These are phyloP conservation scores for Mediolabrus comicus DNA, from an alignment of 108 stramenopile species.

Conservation along the genomic window DNA sequence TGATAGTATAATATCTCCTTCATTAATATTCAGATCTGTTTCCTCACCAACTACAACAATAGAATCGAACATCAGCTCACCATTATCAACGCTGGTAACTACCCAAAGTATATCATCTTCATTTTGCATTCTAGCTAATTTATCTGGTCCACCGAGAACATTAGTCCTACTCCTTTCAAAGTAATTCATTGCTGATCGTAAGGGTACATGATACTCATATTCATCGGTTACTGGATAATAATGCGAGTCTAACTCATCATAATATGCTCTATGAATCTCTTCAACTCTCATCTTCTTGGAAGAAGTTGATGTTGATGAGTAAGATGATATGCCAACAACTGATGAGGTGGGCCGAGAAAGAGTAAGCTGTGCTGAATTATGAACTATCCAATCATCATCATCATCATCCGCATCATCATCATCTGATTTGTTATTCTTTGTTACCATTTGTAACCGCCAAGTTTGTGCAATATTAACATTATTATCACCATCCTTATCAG, in stretches of 20 bases:
- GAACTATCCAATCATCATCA: slow-evolving; percentile 23
- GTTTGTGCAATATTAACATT: slow-evolving; percentile 11
- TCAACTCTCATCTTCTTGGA: no score
- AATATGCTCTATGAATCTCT: slow-evolving; percentile 14
- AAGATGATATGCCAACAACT: background rate
- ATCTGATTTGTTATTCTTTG: background rate
- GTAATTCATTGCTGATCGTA: slow-evolving; percentile 61
- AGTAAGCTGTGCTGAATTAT: slow-evolving; percentile 48
- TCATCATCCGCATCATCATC: slow-evolving; percentile 18
- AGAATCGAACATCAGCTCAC: slow-evolving; percentile 16
- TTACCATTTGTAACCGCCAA: slow-evolving; percentile 59
- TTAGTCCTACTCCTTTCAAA: slow-evolving; percentile 69
- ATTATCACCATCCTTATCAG: background rate
- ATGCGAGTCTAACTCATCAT: slow-evolving; percentile 69
- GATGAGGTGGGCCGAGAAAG: slow-evolving; percentile 17
- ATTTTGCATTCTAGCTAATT: slow-evolving; percentile 48
- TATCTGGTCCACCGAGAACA: slow-evolving; percentile 65
- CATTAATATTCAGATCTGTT: no score
- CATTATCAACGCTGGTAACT: slow-evolving; percentile 57
- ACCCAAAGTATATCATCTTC: slow-evolving; percentile 57
- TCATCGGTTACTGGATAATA: background rate
- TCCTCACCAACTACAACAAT: background rate
- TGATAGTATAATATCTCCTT: no score
- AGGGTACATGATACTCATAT: slow-evolving; percentile 37
- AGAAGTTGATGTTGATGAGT: background rate